Evolutionary conservation across 2,329 filamentous ascomycete species (phyloP).

Genomic region (Akanthomyces uredinophilus): DNA sequence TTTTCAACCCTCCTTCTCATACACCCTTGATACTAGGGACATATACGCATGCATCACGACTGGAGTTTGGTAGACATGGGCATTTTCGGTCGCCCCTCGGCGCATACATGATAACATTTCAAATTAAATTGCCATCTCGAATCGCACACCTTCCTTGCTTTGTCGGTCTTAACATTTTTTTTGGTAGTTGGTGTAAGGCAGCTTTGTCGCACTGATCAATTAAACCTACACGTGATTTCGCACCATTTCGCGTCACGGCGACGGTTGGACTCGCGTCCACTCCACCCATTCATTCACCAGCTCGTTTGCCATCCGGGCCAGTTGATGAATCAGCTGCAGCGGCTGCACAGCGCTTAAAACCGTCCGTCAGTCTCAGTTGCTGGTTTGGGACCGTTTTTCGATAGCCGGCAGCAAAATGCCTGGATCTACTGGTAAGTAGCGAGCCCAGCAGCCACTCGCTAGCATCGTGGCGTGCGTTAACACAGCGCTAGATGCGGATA

Average conservation of each 20-base stretch:
- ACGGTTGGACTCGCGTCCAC: constrained; percentile 5
- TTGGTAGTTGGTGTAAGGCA: no score
- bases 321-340: not conserved
- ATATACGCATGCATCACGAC: not conserved
- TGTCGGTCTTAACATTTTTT: not conserved
- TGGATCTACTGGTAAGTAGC: not conserved
- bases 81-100: not conserved
- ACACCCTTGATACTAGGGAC: not conserved
- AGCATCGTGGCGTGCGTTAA: not conserved
- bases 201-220: not conserved
- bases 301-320: constrained; percentile 1
- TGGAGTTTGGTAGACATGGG: constrained; percentile 9
- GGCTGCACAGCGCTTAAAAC: not conserved
- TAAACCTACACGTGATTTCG: constrained; percentile 15
- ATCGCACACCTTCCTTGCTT: not conserved
- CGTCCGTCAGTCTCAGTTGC: not conserved
- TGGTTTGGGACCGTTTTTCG: not conserved
- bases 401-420: not conserved
- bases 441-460: not conserved
- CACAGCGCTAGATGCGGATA: constrained; percentile 56
- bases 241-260: constrained; percentile 12
- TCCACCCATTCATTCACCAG: not conserved
- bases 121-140: not conserved
- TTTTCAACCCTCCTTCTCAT: not conserved
- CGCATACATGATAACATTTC: not conserved